Conservation (phyloP, 2,329 filamentous ascomycete species). For the Talaromyces sp. region DNA sequence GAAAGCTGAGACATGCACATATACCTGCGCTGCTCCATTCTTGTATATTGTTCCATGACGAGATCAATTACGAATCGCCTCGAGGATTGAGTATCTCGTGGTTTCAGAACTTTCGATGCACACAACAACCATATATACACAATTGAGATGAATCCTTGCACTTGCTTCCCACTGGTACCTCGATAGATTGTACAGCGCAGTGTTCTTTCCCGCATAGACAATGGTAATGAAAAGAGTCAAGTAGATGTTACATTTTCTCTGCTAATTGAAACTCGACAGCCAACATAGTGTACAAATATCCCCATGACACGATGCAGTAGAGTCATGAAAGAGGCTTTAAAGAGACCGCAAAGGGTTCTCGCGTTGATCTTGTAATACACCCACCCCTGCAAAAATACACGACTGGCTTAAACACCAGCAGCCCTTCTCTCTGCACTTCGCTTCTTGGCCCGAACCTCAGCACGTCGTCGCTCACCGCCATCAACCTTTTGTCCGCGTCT, state of each 20-base stretch:
- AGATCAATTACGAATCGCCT: not conserved
- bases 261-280: slow-evolving; percentile 15
- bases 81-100: not conserved
- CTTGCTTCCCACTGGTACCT: not conserved
- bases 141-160: not conserved
- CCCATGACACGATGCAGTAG: not conserved
- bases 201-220: not conserved
- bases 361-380: not conserved
- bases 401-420: slow-evolving; percentile 35
- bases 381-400: too few relatives aligned
- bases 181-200: not conserved
- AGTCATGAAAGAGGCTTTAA: not conserved
- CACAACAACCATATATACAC: not conserved
- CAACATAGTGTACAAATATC: slow-evolving; percentile 15
- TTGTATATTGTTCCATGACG: slow-evolving; percentile 11
- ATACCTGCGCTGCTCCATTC: slow-evolving; percentile 1
- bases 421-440: slow-evolving; percentile 74
- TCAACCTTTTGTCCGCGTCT: slow-evolving; percentile 86
- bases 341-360: not conserved
- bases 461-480: slow-evolving; percentile 86
- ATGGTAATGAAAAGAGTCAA: not conserved
- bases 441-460: slow-evolving; percentile 82
- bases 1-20: not conserved
- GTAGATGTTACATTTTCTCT: not conserved
- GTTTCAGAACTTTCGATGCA: not conserved